These are phyloP conservation scores for Tolypocladium cylindrosporum DNA, from an alignment of 2,329 filamentous ascomycete species.

Conservation along the genomic window DNA sequence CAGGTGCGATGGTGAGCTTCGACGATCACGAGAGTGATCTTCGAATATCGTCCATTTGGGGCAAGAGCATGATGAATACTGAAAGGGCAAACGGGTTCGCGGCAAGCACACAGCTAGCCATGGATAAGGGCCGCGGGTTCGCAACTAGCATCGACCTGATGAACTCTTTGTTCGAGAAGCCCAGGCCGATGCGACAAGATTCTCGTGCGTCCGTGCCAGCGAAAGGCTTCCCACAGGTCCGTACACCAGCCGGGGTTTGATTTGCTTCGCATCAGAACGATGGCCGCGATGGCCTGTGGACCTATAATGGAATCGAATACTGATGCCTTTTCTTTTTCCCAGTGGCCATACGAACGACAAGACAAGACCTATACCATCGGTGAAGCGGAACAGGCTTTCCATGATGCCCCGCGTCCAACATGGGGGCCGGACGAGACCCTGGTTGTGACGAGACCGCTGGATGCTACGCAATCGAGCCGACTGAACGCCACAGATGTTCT, in stretches of 20 bases:
- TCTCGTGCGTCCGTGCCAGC: constrained; percentile 39
- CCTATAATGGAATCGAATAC: constrained; percentile 23
- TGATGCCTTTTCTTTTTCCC: constrained; percentile 28
- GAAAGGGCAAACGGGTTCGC: constrained; percentile 17
- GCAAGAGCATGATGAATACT: constrained; percentile 18
- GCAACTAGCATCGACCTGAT: constrained; percentile 89
- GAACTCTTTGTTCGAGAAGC: constrained; percentile 81
- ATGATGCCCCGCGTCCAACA: constrained; percentile 64
- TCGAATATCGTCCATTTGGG: constrained; percentile 25
- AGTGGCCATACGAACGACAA: constrained; percentile 84
- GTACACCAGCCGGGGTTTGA: constrained; percentile 41
- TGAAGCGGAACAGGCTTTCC: constrained; percentile 55
- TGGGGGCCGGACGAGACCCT: constrained; percentile 71
- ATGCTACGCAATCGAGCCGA: constrained; percentile 28
- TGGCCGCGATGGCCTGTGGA: neutral
- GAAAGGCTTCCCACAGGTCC: constrained; percentile 79
- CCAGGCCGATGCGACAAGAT: constrained; percentile 47
- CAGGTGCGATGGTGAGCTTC: constrained; percentile 14
- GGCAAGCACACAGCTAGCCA: constrained; percentile 20
- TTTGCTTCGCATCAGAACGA: constrained; percentile 13
- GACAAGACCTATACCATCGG: constrained; percentile 59
- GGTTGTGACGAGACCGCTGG: constrained; percentile 40
- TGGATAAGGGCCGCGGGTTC: constrained; percentile 55
- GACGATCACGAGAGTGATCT: constrained; percentile 41
- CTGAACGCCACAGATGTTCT: constrained; percentile 19